Evolutionary conservation across 345 rosid species (phyloP), one percentile per base, ranked within the genome.

Genomic region (Odontarrhena argentea): DNA sequence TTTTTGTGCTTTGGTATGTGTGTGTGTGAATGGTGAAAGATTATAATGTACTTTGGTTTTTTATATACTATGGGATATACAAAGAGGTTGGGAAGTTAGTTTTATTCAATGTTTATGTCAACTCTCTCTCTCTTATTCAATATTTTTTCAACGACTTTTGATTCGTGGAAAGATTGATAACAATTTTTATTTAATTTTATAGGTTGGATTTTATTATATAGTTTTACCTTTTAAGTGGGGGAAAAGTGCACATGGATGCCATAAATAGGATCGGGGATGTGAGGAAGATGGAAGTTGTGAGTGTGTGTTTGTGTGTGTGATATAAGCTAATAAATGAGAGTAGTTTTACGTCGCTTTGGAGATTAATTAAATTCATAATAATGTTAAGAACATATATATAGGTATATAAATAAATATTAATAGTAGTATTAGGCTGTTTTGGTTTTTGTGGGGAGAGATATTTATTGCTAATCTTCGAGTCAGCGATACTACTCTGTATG

Each of bases 231-330:
- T 34, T 34, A 34, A 64, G 14, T 57, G 32, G 26, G 6, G 5
- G 15, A 42, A 63, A 63, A 56, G 35, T 49, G 71, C 66, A 73
- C 76, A 73, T 65, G 76, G 76, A 59, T 25, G 62, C 34, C 48
- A 50, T 73, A 58, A 73, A 67, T 60, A 74, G 1, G 67, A 67
- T 37, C 37, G 26, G 77, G 60, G 67, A 44, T 59, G 77, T 43
- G 66, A 67, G 73, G 73, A 60, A 53, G 73, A 67, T 74, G 73
- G 77, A 74, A 13, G 77, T 73, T 73, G 77, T 73, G 77, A 45
- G 52, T 57, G 55, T 63, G 22, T 46, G 71, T 57, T 18, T 18
- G 22, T 18, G 22, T 18, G 22, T 28, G 61, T 47, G 64, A 57
- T 47, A 2, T 54, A 53, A 14, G 64, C 53, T 60, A 60, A 67